These are phyloP conservation scores for Termitomyces sp. DNA, from an alignment of 768 basidiomycete genomes.

Conservation along the genomic window DNA sequence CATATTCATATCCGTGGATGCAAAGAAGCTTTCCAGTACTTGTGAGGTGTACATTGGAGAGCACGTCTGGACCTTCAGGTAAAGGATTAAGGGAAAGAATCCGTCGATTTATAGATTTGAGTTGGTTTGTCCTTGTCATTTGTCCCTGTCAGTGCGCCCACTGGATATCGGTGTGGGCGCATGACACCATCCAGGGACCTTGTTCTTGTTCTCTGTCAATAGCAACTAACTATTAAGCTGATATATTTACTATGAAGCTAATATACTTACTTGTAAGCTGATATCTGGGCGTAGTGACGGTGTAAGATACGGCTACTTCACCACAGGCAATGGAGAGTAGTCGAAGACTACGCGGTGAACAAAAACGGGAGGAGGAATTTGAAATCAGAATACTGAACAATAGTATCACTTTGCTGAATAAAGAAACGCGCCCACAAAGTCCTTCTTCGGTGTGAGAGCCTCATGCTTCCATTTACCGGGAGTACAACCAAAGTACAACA, in stretches of 20 bases:
- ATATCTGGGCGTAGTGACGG: neutral
- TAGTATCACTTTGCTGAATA: neutral
- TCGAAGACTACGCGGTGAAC: neutral
- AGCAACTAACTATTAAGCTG: neutral
- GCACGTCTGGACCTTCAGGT: neutral
- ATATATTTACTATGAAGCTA: too few relatives aligned
- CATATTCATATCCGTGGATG: neutral
- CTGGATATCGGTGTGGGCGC: conserved; percentile 5
- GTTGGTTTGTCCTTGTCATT: neutral
- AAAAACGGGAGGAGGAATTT: neutral
- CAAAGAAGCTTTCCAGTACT: neutral
- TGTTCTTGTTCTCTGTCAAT: conserved; percentile 1
- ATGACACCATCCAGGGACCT: conserved; percentile 2
- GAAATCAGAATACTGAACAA: neutral
- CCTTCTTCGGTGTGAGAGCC: conserved; percentile 5
- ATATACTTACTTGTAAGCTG: too few relatives aligned
- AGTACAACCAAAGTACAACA: conserved; percentile 2
- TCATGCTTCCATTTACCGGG: conserved; percentile 4
- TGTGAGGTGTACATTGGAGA: conserved; percentile 1
- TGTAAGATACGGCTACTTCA: neutral
- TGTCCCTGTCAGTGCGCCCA: neutral
- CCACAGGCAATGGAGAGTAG: neutral
- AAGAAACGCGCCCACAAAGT: neutral
- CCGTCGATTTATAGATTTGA: neutral
- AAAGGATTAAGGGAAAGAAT: neutral